Base-by-base conservation (phyloP, 2,329 filamentous ascomycete genomes). In the Penicillium polonicum region DNA sequence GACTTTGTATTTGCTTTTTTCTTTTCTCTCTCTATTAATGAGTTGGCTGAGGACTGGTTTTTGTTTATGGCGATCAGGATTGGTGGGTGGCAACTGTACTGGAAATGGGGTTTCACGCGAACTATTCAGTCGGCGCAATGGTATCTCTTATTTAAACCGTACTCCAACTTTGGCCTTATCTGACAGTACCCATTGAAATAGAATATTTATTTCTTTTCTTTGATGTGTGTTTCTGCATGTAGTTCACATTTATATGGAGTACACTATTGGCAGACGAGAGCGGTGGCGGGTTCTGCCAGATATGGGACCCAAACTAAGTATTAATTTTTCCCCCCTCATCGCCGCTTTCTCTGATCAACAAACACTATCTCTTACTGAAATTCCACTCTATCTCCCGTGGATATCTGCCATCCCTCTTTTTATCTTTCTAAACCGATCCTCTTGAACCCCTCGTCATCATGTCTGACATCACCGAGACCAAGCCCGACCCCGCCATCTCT, bases 381-480 rank as follows among this genome's bases (percentile, higher is more conserved):
- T 56, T 48, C 44, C 56, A 55, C 38, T 48, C 46, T 52, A 54
- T 31, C 48, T 23, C n/a, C 13, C 10, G 42, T 52, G 57, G 53
- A 61, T 44, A 38, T 44, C 54, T 41, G 31, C 38, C 56, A 51
- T 48, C 38, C 48, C 42, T 38, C 21, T 33, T 45, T 44, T 46
- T 48, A 27, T 53, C 25, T 15, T 60, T 41, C 60, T 44, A 50
- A 39, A 29, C 39, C 48, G 62, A 52, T 66, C 41, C 15, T 42
- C 35, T 51, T 31, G 15, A 36, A 29, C 23, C 38, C 52, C 27
- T 51, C 46, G 50, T 58, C 69, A 72, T 59, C 63, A 78, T 78
- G 76, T 76, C 76, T 73, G 76, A 76, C 72, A 68, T 70, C 60
- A 65, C 75, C 63, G 76, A 77, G 59, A 71, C 72, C 54, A 78